These are phyloP conservation scores for Gastrolobium bilobum DNA, from an alignment of 306 rosid species.

Conservation along the genomic window DNA sequence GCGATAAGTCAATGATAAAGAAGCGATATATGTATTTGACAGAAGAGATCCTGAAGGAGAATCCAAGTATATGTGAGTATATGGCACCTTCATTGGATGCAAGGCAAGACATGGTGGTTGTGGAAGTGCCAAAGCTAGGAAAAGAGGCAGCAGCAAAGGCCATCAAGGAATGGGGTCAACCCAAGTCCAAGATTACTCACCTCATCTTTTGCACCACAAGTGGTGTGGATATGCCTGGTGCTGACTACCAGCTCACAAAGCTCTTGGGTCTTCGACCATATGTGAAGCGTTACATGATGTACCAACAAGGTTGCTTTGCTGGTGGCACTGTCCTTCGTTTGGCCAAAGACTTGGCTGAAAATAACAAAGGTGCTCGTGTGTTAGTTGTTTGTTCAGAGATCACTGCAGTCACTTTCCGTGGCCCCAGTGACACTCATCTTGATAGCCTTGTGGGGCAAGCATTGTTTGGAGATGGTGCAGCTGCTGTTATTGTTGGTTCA, in stretches of 20 bases:
- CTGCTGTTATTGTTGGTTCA: conserved; percentile 49
- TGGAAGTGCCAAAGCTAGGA: conserved; percentile 50
- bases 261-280: conserved; percentile 41
- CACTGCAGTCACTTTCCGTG: conserved; percentile 49
- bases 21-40: conserved; percentile 53
- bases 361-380: conserved; percentile 48
- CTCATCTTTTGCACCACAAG: conserved; percentile 52
- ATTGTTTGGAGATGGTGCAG: conserved; percentile 49
- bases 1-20: conserved; percentile 56
- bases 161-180: conserved; percentile 46
- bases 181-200: conserved; percentile 47
- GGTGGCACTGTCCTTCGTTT: conserved; percentile 50
- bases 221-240: conserved; percentile 54
- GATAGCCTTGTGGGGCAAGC: conserved; percentile 51
- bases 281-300: conserved; percentile 58
- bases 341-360: conserved; percentile 50
- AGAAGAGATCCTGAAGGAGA: conserved; percentile 47
- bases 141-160: conserved; percentile 57
- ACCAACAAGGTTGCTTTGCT: conserved; percentile 48
- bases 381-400: conserved; percentile 48
- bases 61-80: conserved; percentile 42
- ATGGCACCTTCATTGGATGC: conserved; percentile 57
- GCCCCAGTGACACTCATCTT: conserved; percentile 48
- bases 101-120: conserved; percentile 55
- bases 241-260: conserved; percentile 54